These are phyloP conservation scores for Colletotrichum aenigma DNA, from an alignment of 2,329 filamentous ascomycete genomes.

Conservation along the genomic window DNA sequence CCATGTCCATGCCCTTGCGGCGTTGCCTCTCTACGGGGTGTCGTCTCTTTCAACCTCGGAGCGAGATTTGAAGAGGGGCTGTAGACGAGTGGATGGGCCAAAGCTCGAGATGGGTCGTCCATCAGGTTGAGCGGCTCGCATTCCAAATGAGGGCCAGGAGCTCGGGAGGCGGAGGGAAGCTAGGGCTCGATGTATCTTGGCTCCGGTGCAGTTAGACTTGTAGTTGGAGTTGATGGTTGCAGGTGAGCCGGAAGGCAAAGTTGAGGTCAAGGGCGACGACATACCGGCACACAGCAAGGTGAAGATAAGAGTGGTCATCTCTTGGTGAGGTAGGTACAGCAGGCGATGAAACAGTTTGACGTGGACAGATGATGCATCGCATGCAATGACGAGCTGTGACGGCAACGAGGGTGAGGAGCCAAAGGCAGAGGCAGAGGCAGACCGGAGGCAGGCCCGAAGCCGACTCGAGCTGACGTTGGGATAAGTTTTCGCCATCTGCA, in stretches of 20 bases:
- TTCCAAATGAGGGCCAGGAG: neutral
- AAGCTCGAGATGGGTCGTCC: neutral
- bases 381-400: neutral
- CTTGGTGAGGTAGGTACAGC: neutral
- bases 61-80: conserved; percentile 5
- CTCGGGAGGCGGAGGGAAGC: neutral
- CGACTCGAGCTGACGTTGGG: conserved; percentile 10
- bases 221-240: neutral
- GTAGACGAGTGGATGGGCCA: neutral
- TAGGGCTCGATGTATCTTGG: neutral
- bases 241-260: neutral
- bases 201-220: neutral
- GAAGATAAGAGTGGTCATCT: neutral
- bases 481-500: conserved; percentile 1
- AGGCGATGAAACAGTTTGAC: neutral
- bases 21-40: neutral
- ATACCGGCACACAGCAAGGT: neutral
- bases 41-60: neutral
- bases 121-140: neutral
- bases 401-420: neutral
- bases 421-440: neutral
- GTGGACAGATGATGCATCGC: neutral
- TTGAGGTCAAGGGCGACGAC: neutral
- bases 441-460: conserved; percentile 2
- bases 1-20: neutral